Evolutionary conservation across 2,329 filamentous ascomycete species (phyloP).

Genomic region (Hymenoscyphus albidus): DNA sequence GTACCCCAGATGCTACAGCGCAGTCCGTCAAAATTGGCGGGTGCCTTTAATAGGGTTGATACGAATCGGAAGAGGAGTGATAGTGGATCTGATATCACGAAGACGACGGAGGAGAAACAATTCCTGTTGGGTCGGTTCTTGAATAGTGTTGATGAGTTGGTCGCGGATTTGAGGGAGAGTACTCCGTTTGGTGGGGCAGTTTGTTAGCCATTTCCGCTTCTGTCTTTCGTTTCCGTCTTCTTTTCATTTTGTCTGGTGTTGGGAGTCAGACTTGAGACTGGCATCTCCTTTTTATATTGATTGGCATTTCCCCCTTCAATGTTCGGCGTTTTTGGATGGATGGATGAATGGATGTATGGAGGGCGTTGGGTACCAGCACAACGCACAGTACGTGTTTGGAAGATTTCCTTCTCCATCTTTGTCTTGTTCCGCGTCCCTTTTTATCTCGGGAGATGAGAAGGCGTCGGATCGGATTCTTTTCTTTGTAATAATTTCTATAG

Average conservation of each 20-base stretch:
- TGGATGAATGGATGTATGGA: neutral
- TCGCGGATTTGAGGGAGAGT: slow-evolving; percentile 70
- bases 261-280: neutral
- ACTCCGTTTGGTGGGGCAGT: slow-evolving; percentile 64
- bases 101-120: slow-evolving; percentile 65
- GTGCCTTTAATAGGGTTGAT: slow-evolving; percentile 48
- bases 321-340: too few species aligned
- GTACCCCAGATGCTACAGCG: slow-evolving; percentile 56
- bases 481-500: slow-evolving; percentile 11
- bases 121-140: slow-evolving; percentile 59
- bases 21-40: slow-evolving; percentile 64
- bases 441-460: neutral
- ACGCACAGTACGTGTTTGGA: neutral
- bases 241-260: neutral
- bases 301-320: neutral
- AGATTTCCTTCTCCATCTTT: neutral
- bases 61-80: slow-evolving; percentile 34
- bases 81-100: slow-evolving; percentile 41
- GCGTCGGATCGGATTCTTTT: neutral
- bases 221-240: slow-evolving; percentile 17
- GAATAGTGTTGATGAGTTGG: slow-evolving; percentile 59
- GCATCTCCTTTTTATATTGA: neutral
- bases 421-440: neutral
- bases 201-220: slow-evolving; percentile 34
- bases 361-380: neutral